phyloP scores from a whole-genome alignment of 768 basidiomycete species.

The Lenzites betulinus region DNA sequence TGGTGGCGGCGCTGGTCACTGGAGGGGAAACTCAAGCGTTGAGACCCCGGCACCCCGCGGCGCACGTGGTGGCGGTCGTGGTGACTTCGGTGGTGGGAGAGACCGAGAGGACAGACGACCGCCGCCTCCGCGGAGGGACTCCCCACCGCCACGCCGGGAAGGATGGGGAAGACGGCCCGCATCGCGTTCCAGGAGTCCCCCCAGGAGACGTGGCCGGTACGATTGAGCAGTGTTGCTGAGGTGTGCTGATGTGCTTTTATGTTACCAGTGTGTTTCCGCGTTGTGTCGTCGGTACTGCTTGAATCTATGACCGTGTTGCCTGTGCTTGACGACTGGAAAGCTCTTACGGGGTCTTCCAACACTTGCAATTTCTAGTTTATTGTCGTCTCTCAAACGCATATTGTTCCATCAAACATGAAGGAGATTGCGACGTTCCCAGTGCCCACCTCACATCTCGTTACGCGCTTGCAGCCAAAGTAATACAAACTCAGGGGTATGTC shows the following conservation, averaged over 20 bases:
- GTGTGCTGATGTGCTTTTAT: background rate
- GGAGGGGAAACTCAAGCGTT: conserved; percentile 69
- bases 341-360: no score
- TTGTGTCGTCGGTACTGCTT: background rate
- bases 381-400: no score
- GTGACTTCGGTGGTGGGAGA: conserved; percentile 24
- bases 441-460: no score
- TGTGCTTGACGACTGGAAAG: no score
- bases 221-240: conserved; percentile 9
- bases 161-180: conserved; percentile 36
- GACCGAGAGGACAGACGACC: conserved; percentile 29
- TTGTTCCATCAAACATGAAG: no score
- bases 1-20: conserved; percentile 61
- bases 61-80: conserved; percentile 48
- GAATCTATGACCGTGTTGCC: background rate
- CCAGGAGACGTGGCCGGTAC: conserved; percentile 34
- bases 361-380: no score
- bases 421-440: no score
- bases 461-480: no score
- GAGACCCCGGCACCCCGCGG: conserved; percentile 40
- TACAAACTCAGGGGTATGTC: no score
- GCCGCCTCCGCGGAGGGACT: conserved; percentile 22
- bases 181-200: conserved; percentile 45
- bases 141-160: conserved; percentile 26
- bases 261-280: background rate